Base-by-base conservation (phyloP, 495 filamentous ascomycete genomes). In the Aeminium ludgeri region DNA sequence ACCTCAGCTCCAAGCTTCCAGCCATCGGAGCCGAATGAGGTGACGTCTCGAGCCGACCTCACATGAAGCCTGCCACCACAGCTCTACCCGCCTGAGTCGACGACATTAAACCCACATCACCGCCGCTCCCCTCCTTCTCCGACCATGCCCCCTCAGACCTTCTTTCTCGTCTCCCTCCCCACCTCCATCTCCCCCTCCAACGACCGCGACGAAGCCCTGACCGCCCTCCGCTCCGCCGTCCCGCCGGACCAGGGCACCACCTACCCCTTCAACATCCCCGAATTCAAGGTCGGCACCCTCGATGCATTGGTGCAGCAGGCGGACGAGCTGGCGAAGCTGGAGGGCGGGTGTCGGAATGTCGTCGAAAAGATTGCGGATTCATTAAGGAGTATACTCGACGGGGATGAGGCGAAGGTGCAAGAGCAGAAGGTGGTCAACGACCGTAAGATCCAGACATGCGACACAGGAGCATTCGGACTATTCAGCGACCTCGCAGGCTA, bases 291-390 rank as follows among this genome's bases (percentile, higher is more conserved):
- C 59, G 89, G 89, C 38, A 93, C 89, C 1, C 69, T 97, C 36
- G 89, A 97, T 61, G 83, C 81, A 31, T 65, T 97, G n/a, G 85
- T 97, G 19, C 82, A 91, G 63, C 87, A 97, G 56, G 89, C 89
- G 29, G 89, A 97, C 56, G 87, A 94, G 54, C 66, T 97, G 31
- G 71, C 78, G 27, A 97, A 96, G 72, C 74, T 97, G 20, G 79
- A 84, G 44, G 52, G 63, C 10, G 69, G 70, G 23, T 93, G 85
- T 51, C 79, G 86, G 61, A 74, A 66, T 33, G 82, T 93, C 8
- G 86, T 92, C 30, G 68, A 65, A 34, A 95, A 95, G 62, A 81
- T 96, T 30, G 76, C 74, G 43, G 89, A 97, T 55, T 81, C 83
- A 34, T 59, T 97, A 61, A 70, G 69, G 58, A 74, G 65, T 40